phyloP scores from a whole-genome alignment of 371 early-diverging fungal species.

The Lichtheimia ornata region DNA sequence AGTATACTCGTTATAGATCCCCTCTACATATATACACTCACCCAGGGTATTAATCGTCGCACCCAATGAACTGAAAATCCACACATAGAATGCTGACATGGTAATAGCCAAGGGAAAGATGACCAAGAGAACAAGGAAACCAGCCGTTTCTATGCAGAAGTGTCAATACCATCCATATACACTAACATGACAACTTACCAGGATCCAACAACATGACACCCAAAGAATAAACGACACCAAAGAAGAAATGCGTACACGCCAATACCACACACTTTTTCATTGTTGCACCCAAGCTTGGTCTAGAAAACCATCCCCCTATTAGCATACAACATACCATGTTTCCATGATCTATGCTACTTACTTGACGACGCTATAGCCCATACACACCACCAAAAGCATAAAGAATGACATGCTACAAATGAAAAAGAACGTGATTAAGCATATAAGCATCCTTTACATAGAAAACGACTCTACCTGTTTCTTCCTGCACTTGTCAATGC shows the following conservation, averaged over 20 bases:
- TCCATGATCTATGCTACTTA: slow-evolving; percentile 31
- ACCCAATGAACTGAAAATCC: slow-evolving; percentile 64
- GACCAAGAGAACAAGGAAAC: slow-evolving; percentile 75
- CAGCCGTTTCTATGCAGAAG: slow-evolving; percentile 55
- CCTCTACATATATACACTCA: not conserved
- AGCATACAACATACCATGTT: not conserved
- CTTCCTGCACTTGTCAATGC: slow-evolving; percentile 87
- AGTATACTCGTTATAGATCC: not conserved
- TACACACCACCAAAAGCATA: slow-evolving; percentile 90
- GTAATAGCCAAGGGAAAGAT: slow-evolving; percentile 86
- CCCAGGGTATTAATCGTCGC: slow-evolving; percentile 34
- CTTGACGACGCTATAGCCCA: slow-evolving; percentile 95
- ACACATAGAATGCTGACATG: slow-evolving; percentile 91
- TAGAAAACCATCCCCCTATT: slow-evolving; percentile 17
- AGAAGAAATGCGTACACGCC: slow-evolving; percentile 81
- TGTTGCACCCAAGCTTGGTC: slow-evolving; percentile 86
- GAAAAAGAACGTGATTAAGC: not conserved
- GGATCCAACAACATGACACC: slow-evolving; percentile 69
- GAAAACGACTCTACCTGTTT: slow-evolving; percentile 54
- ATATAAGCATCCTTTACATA: not conserved
- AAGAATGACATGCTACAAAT: slow-evolving; percentile 92
- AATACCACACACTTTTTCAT: slow-evolving; percentile 86
- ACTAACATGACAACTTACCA: not conserved
- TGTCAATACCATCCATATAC: not conserved
- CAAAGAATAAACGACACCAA: slow-evolving; percentile 84